Percentiles rank a stretch among this genome's conserved stretches.
Conservation (phyloP, 768 basidiomycete species). For the Neoboletus brunneissimus region DNA sequence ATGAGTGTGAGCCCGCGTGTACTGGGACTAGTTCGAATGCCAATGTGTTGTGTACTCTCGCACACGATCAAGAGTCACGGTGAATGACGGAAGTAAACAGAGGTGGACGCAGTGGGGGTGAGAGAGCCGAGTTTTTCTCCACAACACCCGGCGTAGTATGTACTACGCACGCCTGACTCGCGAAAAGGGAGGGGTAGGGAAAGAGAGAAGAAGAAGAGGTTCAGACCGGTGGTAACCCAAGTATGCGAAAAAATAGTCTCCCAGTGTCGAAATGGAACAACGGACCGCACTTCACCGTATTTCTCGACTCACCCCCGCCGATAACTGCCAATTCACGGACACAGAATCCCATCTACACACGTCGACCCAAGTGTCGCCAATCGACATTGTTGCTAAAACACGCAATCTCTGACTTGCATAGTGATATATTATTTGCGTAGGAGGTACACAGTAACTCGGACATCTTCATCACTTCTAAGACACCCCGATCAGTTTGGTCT, state of each 20-base stretch:
- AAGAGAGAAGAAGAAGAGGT: background rate
- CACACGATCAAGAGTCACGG: background rate
- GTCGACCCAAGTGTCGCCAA: background rate
- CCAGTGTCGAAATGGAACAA: constrained; percentile 4
- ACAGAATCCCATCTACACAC: too few relatives aligned
- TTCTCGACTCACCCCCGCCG: too few relatives aligned
- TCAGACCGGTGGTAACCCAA: background rate
- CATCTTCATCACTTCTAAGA: background rate
- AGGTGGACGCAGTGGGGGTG: background rate
- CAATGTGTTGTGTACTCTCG: constrained; percentile 6
- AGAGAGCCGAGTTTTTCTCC: constrained; percentile 8
- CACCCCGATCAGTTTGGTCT: constrained; percentile 8
- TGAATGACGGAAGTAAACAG: constrained; percentile 1
- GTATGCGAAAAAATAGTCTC: constrained; percentile 2
- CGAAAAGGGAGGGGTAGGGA: background rate
- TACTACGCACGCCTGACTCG: background rate
- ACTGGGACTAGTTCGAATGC: constrained; percentile 4
- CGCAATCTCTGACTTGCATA: background rate
- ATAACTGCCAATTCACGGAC: too few relatives aligned
- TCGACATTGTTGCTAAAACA: background rate
- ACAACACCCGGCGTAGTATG: background rate
- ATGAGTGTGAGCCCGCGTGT: constrained; percentile 23
- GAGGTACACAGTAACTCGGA: background rate
- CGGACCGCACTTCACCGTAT: background rate
- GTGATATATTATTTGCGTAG: background rate